Percentiles rank a stretch among this genome's conserved stretches.
Conservation (phyloP, 495 filamentous ascomycete species). For the Aspergillus conjunctus region DNA sequence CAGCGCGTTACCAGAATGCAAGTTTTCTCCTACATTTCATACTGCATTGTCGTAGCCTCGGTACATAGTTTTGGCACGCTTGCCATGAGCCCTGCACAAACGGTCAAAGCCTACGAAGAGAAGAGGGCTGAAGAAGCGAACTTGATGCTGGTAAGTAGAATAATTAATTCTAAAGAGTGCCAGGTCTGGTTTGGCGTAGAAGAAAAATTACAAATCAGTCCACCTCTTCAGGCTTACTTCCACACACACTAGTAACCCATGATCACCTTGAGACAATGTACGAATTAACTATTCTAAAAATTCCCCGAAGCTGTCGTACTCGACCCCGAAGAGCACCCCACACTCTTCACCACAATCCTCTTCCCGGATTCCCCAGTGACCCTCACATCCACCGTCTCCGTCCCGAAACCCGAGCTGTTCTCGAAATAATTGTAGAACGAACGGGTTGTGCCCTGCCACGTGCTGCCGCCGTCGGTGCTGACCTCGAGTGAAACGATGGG, state of each 20-base stretch:
- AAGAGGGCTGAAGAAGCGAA: no score
- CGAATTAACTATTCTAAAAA: conserved; percentile 26
- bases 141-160: no score
- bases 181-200: no score
- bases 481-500: conserved; percentile 56
- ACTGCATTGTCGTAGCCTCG: neutral
- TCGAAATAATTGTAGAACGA: conserved; percentile 64
- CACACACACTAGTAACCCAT: neutral
- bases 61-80: neutral
- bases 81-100: no score
- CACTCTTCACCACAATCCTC: conserved; percentile 35
- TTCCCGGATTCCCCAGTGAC: conserved; percentile 54
- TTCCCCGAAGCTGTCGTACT: conserved; percentile 33
- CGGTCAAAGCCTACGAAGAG: no score
- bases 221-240: no score
- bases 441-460: conserved; percentile 53
- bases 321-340: conserved; percentile 25
- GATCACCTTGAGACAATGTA: conserved; percentile 1
- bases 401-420: conserved; percentile 54
- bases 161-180: no score
- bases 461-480: conserved; percentile 56
- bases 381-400: conserved; percentile 52
- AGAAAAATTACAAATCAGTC: no score
- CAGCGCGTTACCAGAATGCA: conserved; percentile 31
- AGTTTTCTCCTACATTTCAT: conserved; percentile 16